Evolutionary conservation across 2,329 filamentous ascomycete species (phyloP).

Genomic region (Trichophyton benhamiae): DNA sequence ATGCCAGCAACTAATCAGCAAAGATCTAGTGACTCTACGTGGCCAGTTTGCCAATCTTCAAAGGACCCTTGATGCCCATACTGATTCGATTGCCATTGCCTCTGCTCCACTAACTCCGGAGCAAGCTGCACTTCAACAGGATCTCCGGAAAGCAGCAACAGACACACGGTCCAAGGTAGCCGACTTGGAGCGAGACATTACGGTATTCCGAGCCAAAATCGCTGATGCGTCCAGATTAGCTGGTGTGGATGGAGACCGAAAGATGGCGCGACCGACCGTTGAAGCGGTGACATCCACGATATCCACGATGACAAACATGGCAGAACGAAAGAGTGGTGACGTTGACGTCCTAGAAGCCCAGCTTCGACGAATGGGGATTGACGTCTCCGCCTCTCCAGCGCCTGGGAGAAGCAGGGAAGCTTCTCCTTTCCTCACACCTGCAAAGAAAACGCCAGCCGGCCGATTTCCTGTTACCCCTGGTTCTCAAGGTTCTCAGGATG

Average conservation of each 20-base stretch:
- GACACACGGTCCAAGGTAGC: constrained; percentile 61
- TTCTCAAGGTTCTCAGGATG: constrained; percentile 26
- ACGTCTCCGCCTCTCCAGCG: constrained; percentile 13
- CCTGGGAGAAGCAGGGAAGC: constrained; percentile 17
- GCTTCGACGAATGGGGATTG: constrained; percentile 58
- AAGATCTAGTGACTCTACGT: constrained; percentile 59
- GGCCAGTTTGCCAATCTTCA: constrained; percentile 67
- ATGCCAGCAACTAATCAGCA: constrained; percentile 48
- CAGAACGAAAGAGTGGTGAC: constrained; percentile 79
- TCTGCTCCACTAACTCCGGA: constrained; percentile 71
- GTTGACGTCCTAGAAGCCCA: constrained; percentile 82
- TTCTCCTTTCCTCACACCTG: constrained; percentile 28
- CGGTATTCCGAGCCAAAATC: constrained; percentile 66
- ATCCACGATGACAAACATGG: constrained; percentile 80
- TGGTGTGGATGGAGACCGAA: constrained; percentile 29
- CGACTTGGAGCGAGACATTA: constrained; percentile 67
- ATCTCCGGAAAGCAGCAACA: constrained; percentile 64
- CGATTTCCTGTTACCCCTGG: constrained; percentile 28
- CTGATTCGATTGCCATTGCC: constrained; percentile 56
- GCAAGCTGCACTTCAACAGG: constrained; percentile 69
- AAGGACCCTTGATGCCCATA: constrained; percentile 57
- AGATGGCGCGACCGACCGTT: constrained; percentile 56
- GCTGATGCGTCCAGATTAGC: constrained; percentile 44
- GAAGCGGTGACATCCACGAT: constrained; percentile 89
- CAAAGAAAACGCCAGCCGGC: constrained; percentile 18